A percentile compares a stretch with the other conserved stretches of the same genome.
Conservation (phyloP, 192 early-diverging fungal genomes). For the Lobosporangium transversale region DNA sequence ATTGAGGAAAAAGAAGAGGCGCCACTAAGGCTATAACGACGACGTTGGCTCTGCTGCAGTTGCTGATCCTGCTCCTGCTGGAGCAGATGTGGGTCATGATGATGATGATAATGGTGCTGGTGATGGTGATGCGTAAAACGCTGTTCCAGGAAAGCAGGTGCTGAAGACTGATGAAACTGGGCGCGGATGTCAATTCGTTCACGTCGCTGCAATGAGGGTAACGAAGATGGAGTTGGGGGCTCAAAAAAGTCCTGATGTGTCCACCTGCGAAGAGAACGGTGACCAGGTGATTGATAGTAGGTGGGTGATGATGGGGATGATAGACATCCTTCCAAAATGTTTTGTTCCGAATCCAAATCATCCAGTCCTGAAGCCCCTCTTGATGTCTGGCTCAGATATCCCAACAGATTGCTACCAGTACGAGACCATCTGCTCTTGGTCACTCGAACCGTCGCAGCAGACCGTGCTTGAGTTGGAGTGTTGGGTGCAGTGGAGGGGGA, state of each 20-base stretch:
- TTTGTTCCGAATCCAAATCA: constrained; percentile 1
- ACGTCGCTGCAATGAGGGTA: constrained; percentile 2
- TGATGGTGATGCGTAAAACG: constrained; percentile 1
- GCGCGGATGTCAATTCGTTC: constrained; percentile 22
- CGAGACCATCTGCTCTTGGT: constrained; percentile 26
- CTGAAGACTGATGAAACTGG: constrained; percentile 24
- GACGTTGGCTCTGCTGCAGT: not conserved
- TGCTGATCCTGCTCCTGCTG: not conserved
- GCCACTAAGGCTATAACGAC: no score
- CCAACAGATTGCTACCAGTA: not conserved
- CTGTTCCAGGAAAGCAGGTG: not conserved
- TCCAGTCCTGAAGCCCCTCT: not conserved
- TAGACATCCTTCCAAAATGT: constrained; percentile 1
- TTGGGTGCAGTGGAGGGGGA: not conserved
- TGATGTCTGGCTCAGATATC: not conserved
- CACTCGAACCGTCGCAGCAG: constrained; percentile 4
- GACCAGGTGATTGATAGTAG: not conserved
- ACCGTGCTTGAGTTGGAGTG: not conserved
- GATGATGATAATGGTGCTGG: constrained; percentile 12
- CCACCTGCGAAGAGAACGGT: constrained; percentile 8
- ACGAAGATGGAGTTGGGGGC: constrained; percentile 14
- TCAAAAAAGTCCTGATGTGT: constrained; percentile 25
- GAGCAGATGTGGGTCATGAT: not conserved
- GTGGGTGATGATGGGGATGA: not conserved
- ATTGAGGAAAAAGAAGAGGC: no score